Conservation (phyloP, 106 monocot genomes). For the Iris macrosiphon region DNA sequence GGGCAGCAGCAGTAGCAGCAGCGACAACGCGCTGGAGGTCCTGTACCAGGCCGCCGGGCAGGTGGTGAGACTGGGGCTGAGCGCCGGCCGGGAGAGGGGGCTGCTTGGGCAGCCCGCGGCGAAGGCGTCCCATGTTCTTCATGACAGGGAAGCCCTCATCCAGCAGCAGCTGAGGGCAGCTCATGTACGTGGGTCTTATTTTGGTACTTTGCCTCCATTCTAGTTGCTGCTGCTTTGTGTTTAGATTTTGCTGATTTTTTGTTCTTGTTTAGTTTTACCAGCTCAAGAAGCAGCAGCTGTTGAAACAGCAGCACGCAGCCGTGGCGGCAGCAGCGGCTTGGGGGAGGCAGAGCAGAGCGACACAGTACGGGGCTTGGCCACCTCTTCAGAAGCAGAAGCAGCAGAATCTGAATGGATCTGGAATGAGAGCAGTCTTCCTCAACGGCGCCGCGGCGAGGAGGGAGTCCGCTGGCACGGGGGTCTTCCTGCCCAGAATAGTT, state of each 20-base stretch:
- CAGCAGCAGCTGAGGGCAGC: constrained; percentile 14
- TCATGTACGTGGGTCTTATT: too few relatives aligned
- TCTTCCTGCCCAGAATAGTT: constrained; percentile 49
- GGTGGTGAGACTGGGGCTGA: background rate
- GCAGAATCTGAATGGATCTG: constrained; percentile 6
- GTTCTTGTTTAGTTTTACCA: too few relatives aligned
- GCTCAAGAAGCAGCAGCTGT: too few relatives aligned
- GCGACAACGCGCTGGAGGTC: constrained; percentile 24
- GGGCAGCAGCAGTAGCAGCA: too few relatives aligned
- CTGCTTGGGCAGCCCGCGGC: background rate
- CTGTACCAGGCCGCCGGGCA: constrained; percentile 5
- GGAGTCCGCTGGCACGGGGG: constrained; percentile 68
- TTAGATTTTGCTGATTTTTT: background rate
- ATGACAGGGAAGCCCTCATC: background rate
- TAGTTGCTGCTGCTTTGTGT: too few relatives aligned
- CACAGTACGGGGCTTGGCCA: too few relatives aligned
- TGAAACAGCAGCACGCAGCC: too few relatives aligned
- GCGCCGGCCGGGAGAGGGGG: background rate
- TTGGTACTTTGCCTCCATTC: too few relatives aligned
- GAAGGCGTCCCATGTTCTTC: too few relatives aligned
- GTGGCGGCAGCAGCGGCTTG: too few relatives aligned
- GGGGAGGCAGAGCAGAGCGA: background rate
- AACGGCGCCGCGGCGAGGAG: constrained; percentile 13
- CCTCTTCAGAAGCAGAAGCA: too few relatives aligned
- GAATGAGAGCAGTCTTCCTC: constrained; percentile 60